phyloP scores from a whole-genome alignment of 225 moss, liverwort and hornwort species.

The Bryum argenteum region DNA sequence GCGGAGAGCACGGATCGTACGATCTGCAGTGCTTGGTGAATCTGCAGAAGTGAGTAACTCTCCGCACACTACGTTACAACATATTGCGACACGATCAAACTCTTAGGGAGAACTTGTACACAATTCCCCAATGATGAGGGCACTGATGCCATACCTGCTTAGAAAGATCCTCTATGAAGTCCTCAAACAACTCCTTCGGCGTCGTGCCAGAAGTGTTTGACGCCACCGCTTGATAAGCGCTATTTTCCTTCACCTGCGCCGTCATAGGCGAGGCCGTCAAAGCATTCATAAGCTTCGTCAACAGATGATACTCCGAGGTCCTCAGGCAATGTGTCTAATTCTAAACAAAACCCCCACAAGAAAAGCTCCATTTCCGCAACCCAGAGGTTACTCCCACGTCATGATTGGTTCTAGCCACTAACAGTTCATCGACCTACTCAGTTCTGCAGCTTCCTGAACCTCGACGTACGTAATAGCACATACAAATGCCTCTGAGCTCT shows the following conservation, averaged over 20 bases:
- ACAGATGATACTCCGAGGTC: not conserved
- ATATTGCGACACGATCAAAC: not conserved
- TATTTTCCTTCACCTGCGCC: slow-evolving; percentile 80
- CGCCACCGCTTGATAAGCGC: slow-evolving; percentile 87
- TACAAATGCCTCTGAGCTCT: slow-evolving; percentile 2
- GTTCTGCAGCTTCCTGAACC: not conserved
- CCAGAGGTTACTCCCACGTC: not conserved
- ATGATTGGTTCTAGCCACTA: not conserved
- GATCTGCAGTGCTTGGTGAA: not conserved
- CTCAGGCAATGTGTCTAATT: not conserved
- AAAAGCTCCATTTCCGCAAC: not conserved
- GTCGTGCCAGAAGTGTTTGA: slow-evolving; percentile 92
- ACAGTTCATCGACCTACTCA: not conserved
- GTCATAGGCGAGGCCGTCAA: slow-evolving; percentile 1
- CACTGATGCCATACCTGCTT: slow-evolving; percentile 68
- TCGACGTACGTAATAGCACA: not conserved
- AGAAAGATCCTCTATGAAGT: slow-evolving; percentile 85
- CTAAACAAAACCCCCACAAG: not conserved
- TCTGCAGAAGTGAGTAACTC: not conserved
- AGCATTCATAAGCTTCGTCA: slow-evolving; percentile 1
- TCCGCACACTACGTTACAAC: too few relatives aligned
- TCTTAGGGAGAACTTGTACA: too few relatives aligned
- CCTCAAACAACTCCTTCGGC: slow-evolving; percentile 97
- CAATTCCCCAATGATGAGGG: not conserved
- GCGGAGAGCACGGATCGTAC: not conserved